Evolutionary conservation across 768 basidiomycete species (phyloP), one percentile per base, ranked within the genome.

Genomic region (Coprinopsis cinerea): DNA sequence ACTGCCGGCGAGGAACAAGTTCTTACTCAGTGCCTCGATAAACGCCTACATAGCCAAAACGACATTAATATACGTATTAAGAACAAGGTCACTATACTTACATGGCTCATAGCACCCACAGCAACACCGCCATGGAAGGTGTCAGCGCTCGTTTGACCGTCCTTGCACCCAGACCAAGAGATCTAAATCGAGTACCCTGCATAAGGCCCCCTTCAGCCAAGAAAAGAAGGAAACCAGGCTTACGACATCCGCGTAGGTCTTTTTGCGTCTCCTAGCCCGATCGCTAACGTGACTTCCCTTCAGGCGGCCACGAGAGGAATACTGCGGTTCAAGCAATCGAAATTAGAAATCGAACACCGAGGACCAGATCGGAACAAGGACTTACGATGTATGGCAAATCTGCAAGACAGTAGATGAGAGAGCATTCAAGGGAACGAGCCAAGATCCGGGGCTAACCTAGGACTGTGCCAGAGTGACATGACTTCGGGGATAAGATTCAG

Each of bases 101-200:
- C 86, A 65, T 84, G 74, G 63, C 85, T 87, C 83, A 89, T 89
- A 2, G 87, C 88, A 2, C 88, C 88, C 5, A 85, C 81, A 0
- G 86, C 82, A 3, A 77, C 68, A 18, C 83, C 83, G 20, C 71
- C 73, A 23, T 76, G 69, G 44, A 78, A 77, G 1, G 85, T 85
- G 59, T 88, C 87, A 0, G 83, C 82, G 59, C 85, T 88, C 0
- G 78, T 87, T 63, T 87, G 78, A 27, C 73, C 74, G 61, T 89
- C 88, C 46, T 78, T 72, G 58, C 86, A 87, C 18, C 78, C 85
- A 15, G 85, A 81, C 64, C 81, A 86, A 1, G 82, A 84, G 45
- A 89, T 83, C 81, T 85, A 46, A 27, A 26, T 24, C 9, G 10
- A 23, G 6, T 24, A 43, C 37, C 37, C 37, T 17, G 24, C 9